A percentile compares a stretch with the other conserved stretches of the same genome.
Conservation (phyloP, 805 yeast species). For the Zygotorulaspora florentina region DNA sequence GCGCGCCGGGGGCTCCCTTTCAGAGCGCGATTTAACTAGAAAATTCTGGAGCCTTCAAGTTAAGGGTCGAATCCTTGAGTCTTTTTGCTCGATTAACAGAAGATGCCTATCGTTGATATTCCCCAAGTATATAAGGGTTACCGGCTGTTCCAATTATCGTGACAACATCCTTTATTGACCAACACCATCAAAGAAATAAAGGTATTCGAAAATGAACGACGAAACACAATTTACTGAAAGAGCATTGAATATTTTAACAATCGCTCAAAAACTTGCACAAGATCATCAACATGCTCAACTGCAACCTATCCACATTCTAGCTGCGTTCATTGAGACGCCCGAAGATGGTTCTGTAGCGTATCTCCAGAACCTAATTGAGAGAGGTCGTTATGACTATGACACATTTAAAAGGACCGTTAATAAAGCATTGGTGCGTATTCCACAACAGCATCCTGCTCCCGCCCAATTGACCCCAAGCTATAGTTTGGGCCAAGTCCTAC, state of each 20-base stretch:
- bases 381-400: conserved; percentile 84
- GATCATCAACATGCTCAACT: conserved; percentile 82
- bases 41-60: background rate
- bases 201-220: conserved; percentile 34
- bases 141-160: too few relatives aligned
- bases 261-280: conserved; percentile 76
- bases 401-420: conserved; percentile 76
- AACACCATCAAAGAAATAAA: background rate
- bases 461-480: conserved; percentile 70
- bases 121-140: background rate
- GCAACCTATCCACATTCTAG: conserved; percentile 83
- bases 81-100: too few relatives aligned
- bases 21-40: background rate
- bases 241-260: conserved; percentile 74
- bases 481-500: conserved; percentile 69
- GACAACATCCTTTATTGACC: too few relatives aligned
- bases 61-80: too few relatives aligned
- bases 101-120: too few relatives aligned
- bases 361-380: conserved; percentile 76
- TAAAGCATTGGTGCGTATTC: conserved; percentile 73
- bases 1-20: too few relatives aligned
- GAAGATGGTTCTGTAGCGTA: conserved; percentile 58
- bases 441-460: conserved; percentile 88
- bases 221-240: conserved; percentile 85
- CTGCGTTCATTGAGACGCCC: conserved; percentile 72